Conservation (phyloP, 441 rosid species). For the Brassica balearica region DNA sequence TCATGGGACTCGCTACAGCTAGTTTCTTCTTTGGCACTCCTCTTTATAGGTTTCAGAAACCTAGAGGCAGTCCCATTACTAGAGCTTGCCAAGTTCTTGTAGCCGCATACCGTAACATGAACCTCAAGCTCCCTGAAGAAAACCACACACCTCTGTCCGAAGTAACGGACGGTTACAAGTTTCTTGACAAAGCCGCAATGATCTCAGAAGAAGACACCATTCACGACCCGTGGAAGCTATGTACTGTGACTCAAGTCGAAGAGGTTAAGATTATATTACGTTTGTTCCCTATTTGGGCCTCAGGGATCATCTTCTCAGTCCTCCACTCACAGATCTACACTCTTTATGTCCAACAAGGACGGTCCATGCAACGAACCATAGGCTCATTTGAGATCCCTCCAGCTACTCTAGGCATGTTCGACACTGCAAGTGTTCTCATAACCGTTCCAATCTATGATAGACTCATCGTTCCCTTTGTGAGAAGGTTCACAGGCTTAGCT, state of each 20-base stretch:
- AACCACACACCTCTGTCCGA: conserved; percentile 17
- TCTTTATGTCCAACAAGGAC: conserved; percentile 67
- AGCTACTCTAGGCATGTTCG: conserved; percentile 58
- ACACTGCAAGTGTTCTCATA: conserved; percentile 49
- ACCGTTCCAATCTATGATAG: conserved; percentile 52
- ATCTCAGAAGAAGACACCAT: conserved; percentile 29
- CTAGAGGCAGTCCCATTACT: conserved; percentile 54
- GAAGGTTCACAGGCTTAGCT: conserved; percentile 39
- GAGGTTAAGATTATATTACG: conserved; percentile 65
- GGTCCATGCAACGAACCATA: conserved; percentile 54
- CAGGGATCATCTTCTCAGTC: conserved; percentile 55
- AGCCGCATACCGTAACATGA: conserved; percentile 45
- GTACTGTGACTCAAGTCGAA: conserved; percentile 66
- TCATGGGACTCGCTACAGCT: conserved; percentile 39
- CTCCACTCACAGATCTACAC: conserved; percentile 58
- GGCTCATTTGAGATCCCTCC: conserved; percentile 58
- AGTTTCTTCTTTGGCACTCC: conserved; percentile 48
- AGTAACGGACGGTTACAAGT: conserved; percentile 37
- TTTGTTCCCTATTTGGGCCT: conserved; percentile 61
- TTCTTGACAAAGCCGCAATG: conserved; percentile 60
- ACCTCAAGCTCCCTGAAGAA: conserved; percentile 35
- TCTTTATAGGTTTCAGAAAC: conserved; percentile 49
- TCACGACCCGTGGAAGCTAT: conserved; percentile 51
- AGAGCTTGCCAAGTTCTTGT: conserved; percentile 52
- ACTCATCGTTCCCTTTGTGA: conserved; percentile 45